Percentiles rank a stretch among this genome's conserved stretches.
phyloP scores from a whole-genome alignment of 2,329 filamentous ascomycete genomes.

The Colletotrichum lentis region DNA sequence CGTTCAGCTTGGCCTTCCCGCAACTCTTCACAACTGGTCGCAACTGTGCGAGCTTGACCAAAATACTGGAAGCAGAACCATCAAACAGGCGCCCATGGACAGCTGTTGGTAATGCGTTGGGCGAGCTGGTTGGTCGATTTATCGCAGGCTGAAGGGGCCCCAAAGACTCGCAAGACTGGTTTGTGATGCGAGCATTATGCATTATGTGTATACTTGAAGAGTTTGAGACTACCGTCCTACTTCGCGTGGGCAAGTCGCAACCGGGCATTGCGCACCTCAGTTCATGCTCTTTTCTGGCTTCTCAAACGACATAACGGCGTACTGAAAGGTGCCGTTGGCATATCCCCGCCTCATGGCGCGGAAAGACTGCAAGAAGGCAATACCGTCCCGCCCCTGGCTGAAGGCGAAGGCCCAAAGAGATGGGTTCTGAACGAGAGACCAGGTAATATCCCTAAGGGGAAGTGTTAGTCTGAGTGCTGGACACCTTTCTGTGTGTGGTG shows the following conservation, averaged over 20 bases:
- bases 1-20: not conserved
- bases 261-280: not conserved
- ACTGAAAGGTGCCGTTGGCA: slow-evolving; percentile 65
- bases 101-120: not conserved
- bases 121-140: not conserved
- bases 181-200: too few relatives aligned
- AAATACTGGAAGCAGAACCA: too few relatives aligned
- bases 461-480: not conserved
- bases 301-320: slow-evolving; percentile 65
- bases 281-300: slow-evolving; percentile 46
- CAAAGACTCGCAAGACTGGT: not conserved
- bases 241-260: not conserved
- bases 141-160: too few relatives aligned
- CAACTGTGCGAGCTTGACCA: too few relatives aligned
- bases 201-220: rapidly evolving
- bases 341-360: slow-evolving; percentile 68
- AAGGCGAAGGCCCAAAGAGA: slow-evolving; percentile 69
- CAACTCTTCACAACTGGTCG: not conserved
- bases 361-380: slow-evolving; percentile 69
- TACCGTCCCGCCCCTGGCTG: slow-evolving; percentile 66
- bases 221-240: not conserved
- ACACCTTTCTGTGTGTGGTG: not conserved
- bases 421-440: slow-evolving; percentile 66
- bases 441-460: slow-evolving; percentile 69
- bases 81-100: too few relatives aligned